Base-by-base conservation (phyloP, 306 rosid genomes). In the Cicer cuneatum region DNA sequence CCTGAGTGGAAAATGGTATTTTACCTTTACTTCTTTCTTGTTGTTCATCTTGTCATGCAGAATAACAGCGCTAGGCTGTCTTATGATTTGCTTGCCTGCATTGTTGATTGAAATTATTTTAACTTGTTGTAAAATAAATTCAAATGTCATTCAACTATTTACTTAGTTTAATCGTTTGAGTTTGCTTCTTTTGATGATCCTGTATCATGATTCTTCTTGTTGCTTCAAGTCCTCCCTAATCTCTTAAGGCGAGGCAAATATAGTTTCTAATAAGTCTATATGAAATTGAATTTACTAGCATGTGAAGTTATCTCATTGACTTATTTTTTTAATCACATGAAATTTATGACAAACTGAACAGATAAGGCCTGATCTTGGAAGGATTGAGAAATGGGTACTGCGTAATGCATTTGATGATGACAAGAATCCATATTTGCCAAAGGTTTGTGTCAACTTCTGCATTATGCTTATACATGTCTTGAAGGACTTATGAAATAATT, bases 371-470 rank as follows among this genome's bases (percentile, higher is more conserved):
- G 97, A 93, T 87, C 90, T 85, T 74, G 90, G 92, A 72, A 88
- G 98, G 82, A 94, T 92, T 74, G 97, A 94, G 90, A 94, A 94
- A 86, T 94, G 99, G 99, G 68, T 94, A 83, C 35, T 94, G 73
- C 99, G 96, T 84, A 88, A 94, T 81, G 99, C 99, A 61, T 94
- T 94, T 75, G 97, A 94, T 64, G 96, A 90, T 72, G 99, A 87
- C 14, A 56, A 90, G 72, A 86, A 87, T 9, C 98, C 98, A 65
- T 94, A 88, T 89, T 84, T 94, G 64, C 99, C 97, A 18, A 94
- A 94, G 95, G 99, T 91, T 66, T 83, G 88, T 54, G 57, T 62
- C 69, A 70, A 38, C 54, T 73, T 61, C 76, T 29, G 49, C 62
- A 18, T 62, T 71, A n/a, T 45, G 68, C 41, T 39, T 24, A 13